A percentile compares a stretch with the other conserved stretches of the same genome.
phyloP scores from a whole-genome alignment of 129 eudicot genomes.

The Sambucus nigra region DNA sequence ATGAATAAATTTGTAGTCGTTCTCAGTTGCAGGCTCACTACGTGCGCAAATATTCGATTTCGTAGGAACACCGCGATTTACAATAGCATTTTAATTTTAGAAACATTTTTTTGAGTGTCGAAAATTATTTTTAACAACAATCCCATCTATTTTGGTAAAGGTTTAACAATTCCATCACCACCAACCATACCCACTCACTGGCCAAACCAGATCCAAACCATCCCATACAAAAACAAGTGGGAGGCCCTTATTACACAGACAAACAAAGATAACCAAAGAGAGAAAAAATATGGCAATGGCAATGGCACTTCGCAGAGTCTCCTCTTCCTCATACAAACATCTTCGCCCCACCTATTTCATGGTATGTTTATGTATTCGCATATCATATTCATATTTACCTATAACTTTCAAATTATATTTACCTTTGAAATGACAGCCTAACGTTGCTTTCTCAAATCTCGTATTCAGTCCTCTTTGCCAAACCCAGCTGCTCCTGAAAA shows the following conservation, averaged over 20 bases:
- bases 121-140: too few species aligned
- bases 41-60: too few species aligned
- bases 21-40: too few species aligned
- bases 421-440: not conserved
- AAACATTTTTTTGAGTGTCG: too few species aligned
- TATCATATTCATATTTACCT: not conserved
- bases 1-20: too few species aligned
- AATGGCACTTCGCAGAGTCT: conserved; percentile 54
- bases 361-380: too few species aligned
- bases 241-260: not conserved
- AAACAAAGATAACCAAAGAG: not conserved
- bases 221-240: not conserved
- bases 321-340: conserved; percentile 20
- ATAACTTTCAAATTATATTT: not conserved
- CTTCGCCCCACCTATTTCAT: conserved; percentile 28
- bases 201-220: not conserved
- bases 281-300: conserved; percentile 51
- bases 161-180: not conserved
- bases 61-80: too few species aligned
- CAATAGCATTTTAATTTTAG: too few species aligned
- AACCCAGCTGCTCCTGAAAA: conserved; percentile 40
- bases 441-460: not conserved
- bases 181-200: not conserved
- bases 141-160: too few species aligned
- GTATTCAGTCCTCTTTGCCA: conserved; percentile 59